phyloP scores from a whole-genome alignment of 2,329 filamentous ascomycete genomes.

The Colletotrichum costaricense region DNA sequence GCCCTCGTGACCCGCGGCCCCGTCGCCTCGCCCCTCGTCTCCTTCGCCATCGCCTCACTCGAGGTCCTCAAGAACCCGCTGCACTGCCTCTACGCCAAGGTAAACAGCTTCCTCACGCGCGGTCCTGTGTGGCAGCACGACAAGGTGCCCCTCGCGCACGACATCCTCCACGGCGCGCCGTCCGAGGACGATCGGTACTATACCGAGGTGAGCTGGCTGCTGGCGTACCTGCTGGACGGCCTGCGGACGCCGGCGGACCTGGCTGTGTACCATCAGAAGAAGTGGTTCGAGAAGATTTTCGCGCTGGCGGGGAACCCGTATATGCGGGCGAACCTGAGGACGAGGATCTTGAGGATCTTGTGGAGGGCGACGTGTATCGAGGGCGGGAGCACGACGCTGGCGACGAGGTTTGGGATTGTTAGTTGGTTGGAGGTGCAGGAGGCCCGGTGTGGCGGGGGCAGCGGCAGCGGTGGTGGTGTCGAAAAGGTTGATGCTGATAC shows the following conservation, averaged over 20 bases:
- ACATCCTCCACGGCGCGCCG: slow-evolving; percentile 73
- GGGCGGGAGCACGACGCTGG: slow-evolving; percentile 81
- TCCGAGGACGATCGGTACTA: slow-evolving; percentile 79
- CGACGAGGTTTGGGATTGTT: slow-evolving; percentile 79
- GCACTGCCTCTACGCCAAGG: slow-evolving; percentile 85
- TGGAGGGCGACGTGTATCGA: slow-evolving; percentile 75
- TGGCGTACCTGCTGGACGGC: slow-evolving; percentile 76
- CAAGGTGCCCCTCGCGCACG: slow-evolving; percentile 77
- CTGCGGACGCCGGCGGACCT: slow-evolving; percentile 71
- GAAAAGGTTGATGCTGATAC: not conserved
- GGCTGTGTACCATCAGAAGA: slow-evolving; percentile 68
- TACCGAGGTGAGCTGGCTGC: slow-evolving; percentile 79
- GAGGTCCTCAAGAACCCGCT: slow-evolving; percentile 79
- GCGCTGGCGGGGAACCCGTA: slow-evolving; percentile 76
- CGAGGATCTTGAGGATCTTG: slow-evolving; percentile 70
- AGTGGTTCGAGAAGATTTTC: slow-evolving; percentile 81
- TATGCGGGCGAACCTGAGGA: slow-evolving; percentile 68
- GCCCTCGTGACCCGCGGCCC: slow-evolving; percentile 64
- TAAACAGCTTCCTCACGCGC: slow-evolving; percentile 85
- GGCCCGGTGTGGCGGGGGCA: slow-evolving; percentile 49
- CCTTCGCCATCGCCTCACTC: slow-evolving; percentile 79
- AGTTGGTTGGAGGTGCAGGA: slow-evolving; percentile 78
- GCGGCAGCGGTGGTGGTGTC: slow-evolving; percentile 4
- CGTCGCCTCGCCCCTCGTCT: slow-evolving; percentile 79
- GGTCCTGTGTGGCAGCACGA: slow-evolving; percentile 81